phyloP scores from a whole-genome alignment of 1,139 yeast genomes.

The Hyphopichia fennica region DNA sequence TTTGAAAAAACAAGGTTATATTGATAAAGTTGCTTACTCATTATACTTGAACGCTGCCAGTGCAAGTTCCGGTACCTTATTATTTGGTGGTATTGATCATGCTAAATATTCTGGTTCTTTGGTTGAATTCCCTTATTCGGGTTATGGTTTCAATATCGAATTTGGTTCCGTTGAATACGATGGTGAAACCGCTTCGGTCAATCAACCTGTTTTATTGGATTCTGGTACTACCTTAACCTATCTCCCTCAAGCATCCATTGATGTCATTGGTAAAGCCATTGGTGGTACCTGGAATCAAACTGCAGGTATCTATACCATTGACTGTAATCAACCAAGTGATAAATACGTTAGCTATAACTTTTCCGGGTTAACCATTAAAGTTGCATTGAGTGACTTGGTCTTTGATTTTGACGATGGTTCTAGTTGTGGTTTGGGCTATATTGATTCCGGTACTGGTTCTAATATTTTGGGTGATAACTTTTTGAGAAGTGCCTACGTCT shows the following conservation, averaged over 20 bases:
- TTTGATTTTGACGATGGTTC: neutral
- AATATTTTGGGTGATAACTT: constrained; percentile 28
- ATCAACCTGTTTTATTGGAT: constrained; percentile 50
- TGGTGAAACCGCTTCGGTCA: constrained; percentile 4
- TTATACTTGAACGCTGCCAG: constrained; percentile 42
- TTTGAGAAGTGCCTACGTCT: constrained; percentile 29
- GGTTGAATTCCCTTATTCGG: neutral
- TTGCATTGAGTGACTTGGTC: constrained; percentile 9
- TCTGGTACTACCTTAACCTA: constrained; percentile 67
- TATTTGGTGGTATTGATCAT: constrained; percentile 61
- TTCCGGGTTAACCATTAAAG: constrained; percentile 9
- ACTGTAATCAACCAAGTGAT: constrained; percentile 11
- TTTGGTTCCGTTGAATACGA: constrained; percentile 4
- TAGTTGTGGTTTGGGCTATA: constrained; percentile 31
- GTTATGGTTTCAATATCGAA: constrained; percentile 5
- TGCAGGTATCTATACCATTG: constrained; percentile 1
- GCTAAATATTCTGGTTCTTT: constrained; percentile 45
- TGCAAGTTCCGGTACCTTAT: constrained; percentile 38
- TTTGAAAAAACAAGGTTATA: constrained; percentile 44
- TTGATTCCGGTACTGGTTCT: constrained; percentile 7
- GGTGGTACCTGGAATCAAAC: constrained; percentile 13
- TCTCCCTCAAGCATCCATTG: constrained; percentile 44
- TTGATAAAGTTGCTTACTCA: constrained; percentile 42
- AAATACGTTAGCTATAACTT: constrained; percentile 3
- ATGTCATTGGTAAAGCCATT: constrained; percentile 34